phyloP scores from a whole-genome alignment of 495 filamentous ascomycete genomes.

The Astrothelium macrocarpum region DNA sequence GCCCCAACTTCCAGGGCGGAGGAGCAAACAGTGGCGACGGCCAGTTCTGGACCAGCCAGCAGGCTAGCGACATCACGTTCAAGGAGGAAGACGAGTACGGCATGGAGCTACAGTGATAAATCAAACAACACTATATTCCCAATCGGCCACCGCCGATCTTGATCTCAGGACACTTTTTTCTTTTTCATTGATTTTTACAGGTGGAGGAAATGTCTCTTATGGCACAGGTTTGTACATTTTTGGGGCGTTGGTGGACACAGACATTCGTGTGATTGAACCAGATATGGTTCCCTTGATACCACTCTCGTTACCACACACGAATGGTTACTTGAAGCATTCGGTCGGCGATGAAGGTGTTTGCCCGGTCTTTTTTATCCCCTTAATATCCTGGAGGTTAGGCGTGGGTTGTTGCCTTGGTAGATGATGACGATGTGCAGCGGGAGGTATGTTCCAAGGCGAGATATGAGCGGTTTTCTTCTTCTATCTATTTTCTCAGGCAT shows the following conservation, averaged over 20 bases:
- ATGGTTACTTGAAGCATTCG: not conserved
- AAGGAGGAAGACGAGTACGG: slow-evolving; percentile 87
- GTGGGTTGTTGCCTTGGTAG: not conserved
- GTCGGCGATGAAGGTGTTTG: not conserved
- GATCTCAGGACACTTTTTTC: not conserved
- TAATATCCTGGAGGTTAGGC: not conserved
- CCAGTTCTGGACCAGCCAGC: slow-evolving; percentile 63
- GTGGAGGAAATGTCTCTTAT: not conserved
- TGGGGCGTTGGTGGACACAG: slow-evolving; percentile 6
- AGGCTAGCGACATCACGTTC: slow-evolving; percentile 46
- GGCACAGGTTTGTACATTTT: not conserved
- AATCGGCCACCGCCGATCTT: too few species aligned
- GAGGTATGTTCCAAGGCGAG: not conserved
- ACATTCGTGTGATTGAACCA: not conserved
- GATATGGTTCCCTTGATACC: not conserved
- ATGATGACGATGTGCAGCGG: not conserved
- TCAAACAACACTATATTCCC: not conserved
- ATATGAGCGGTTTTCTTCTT: not conserved
- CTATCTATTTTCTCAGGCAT: not conserved
- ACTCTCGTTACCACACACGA: not conserved
- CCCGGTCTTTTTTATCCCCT: not conserved
- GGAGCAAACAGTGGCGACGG: slow-evolving; percentile 46
- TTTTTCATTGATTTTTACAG: not conserved
- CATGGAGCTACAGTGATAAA: slow-evolving; percentile 60
- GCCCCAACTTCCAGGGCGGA: slow-evolving; percentile 59